phyloP scores from a whole-genome alignment of 495 filamentous ascomycete genomes.

The Niebla homalea region DNA sequence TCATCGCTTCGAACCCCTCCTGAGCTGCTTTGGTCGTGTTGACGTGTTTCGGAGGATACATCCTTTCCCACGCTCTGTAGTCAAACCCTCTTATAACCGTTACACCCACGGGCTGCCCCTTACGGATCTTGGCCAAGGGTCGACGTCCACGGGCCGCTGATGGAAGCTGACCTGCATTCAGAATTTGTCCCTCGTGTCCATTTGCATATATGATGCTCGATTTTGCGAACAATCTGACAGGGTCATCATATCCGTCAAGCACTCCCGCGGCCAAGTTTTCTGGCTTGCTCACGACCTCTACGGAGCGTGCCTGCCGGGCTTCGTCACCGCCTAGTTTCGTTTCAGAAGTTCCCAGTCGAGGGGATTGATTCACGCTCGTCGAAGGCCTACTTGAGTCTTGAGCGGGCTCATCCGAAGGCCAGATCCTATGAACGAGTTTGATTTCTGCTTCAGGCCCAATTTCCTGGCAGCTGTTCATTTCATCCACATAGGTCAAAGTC shows the following conservation, averaged over 20 bases:
- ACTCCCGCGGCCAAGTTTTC: constrained; percentile 33
- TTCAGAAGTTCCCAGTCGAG: background rate
- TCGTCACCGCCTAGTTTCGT: constrained; percentile 9
- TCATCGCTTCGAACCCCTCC: constrained; percentile 6
- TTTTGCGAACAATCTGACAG: constrained; percentile 38
- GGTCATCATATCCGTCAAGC: constrained; percentile 9
- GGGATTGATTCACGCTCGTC: constrained; percentile 17
- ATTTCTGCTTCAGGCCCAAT: constrained; percentile 82
- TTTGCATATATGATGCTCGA: constrained; percentile 77
- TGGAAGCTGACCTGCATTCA: constrained; percentile 66
- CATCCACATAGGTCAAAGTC: constrained; percentile 87
- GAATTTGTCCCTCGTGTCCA: constrained; percentile 56
- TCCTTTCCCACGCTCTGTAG: constrained; percentile 56
- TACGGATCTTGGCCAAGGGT: constrained; percentile 74
- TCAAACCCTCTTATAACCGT: constrained; percentile 82
- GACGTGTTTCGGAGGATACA: constrained; percentile 49
- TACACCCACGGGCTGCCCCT: constrained; percentile 68
- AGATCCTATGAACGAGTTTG: constrained; percentile 72
- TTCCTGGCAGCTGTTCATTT: constrained; percentile 79
- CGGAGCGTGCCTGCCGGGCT: constrained; percentile 5
- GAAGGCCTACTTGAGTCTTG: constrained; percentile 23
- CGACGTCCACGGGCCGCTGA: constrained; percentile 64
- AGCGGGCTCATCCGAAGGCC: constrained; percentile 42
- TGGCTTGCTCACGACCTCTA: constrained; percentile 14
- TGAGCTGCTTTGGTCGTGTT: constrained; percentile 11